Evolutionary conservation across 257 asterid genomes (phyloP).

Genomic region (Capsicum rhomboideum): DNA sequence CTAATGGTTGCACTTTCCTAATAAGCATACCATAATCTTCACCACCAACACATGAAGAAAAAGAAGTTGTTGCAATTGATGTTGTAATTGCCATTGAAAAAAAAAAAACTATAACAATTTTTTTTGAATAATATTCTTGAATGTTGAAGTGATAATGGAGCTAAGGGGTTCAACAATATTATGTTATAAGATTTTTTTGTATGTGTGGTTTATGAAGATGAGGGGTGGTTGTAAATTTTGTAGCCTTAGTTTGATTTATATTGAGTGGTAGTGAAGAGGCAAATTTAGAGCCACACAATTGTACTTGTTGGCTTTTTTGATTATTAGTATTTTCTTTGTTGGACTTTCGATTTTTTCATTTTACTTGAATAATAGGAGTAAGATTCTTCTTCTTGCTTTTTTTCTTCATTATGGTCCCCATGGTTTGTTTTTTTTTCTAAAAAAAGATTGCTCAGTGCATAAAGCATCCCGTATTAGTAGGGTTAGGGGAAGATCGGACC

Average conservation of each 20-base stretch:
- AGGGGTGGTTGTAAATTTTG: background rate
- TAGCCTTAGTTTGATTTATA: slow-evolving; percentile 21
- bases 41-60: slow-evolving; percentile 33
- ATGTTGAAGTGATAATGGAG: background rate
- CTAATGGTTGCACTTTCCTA: slow-evolving; percentile 8
- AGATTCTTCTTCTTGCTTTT: background rate
- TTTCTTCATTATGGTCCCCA: background rate
- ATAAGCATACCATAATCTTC: slow-evolving; percentile 40
- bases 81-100: slow-evolving; percentile 37
- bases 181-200: slow-evolving; percentile 4
- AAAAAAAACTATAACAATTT: background rate
- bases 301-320: slow-evolving; percentile 7
- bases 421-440: background rate
- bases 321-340: background rate
- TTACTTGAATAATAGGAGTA: background rate
- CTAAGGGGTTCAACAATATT: background rate
- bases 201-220: background rate
- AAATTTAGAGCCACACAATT: slow-evolving; percentile 35
- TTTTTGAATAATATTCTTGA: background rate
- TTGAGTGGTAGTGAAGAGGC: slow-evolving; percentile 15
- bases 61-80: slow-evolving; percentile 41
- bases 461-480: accelerated
- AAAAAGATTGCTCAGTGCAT: accelerated
- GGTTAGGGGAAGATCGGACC: too few species aligned
- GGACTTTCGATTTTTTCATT: background rate